Conservation (phyloP, 2,329 filamentous ascomycete genomes). For the Shiraia sp. region DNA sequence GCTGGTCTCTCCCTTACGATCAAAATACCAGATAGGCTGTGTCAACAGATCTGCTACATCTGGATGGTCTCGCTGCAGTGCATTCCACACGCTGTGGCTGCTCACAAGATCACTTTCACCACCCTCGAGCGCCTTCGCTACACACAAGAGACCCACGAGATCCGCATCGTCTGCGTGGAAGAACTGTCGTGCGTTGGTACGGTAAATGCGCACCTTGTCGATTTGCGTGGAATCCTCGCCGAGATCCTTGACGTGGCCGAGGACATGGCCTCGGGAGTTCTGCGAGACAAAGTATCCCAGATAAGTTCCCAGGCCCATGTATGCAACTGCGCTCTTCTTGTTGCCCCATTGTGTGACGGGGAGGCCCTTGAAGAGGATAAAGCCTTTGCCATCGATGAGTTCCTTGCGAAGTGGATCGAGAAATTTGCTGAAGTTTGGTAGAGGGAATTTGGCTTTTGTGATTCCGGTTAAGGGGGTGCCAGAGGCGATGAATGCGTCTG, state of each 20-base stretch:
- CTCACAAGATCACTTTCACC: slow-evolving; percentile 83
- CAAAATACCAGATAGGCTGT: slow-evolving; percentile 86
- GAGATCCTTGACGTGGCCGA: slow-evolving; percentile 88
- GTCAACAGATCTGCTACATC: slow-evolving; percentile 77
- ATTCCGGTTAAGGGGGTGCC: slow-evolving; percentile 73
- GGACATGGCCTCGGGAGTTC: slow-evolving; percentile 81
- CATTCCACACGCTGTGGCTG: slow-evolving; percentile 81
- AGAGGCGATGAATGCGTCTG: slow-evolving; percentile 69
- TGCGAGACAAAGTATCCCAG: slow-evolving; percentile 88
- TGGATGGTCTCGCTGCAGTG: slow-evolving; percentile 72
- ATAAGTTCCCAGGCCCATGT: slow-evolving; percentile 84
- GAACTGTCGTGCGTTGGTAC: slow-evolving; percentile 82
- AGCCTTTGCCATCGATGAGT: slow-evolving; percentile 82
- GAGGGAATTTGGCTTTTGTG: slow-evolving; percentile 64
- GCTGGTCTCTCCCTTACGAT: slow-evolving; percentile 83
- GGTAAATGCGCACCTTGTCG: slow-evolving; percentile 86
- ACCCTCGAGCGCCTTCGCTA: slow-evolving; percentile 76
- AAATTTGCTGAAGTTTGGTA: slow-evolving; percentile 60
- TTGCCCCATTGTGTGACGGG: slow-evolving; percentile 76
- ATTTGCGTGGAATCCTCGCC: slow-evolving; percentile 81
- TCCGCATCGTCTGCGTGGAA: slow-evolving; percentile 86
- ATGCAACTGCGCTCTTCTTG: slow-evolving; percentile 71
- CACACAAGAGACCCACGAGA: slow-evolving; percentile 80
- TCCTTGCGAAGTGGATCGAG: slow-evolving; percentile 64
- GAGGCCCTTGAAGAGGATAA: slow-evolving; percentile 86